Base-by-base conservation (phyloP, 2,329 filamentous ascomycete genomes). In the Neopestalotiopsis rosae region DNA sequence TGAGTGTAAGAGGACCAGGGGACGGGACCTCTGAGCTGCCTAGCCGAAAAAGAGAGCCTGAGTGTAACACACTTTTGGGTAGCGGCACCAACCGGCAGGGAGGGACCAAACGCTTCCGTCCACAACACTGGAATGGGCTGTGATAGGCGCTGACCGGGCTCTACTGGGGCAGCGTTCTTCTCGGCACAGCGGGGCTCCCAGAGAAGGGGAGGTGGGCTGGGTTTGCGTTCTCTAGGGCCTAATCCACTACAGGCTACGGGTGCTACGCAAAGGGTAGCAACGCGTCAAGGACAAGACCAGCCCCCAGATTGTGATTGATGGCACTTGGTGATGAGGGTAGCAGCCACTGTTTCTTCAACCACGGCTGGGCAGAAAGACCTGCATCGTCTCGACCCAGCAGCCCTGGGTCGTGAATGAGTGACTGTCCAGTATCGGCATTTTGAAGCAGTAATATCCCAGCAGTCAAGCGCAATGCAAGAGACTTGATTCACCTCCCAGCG, bases 121-220 rank as follows among this genome's bases (percentile, higher is more conserved):
- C 57, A 34, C 24, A 34, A 28, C 57, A 59, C 57, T 59, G 57
- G 57, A 14, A 10, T 24, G 13, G 24, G 24, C 30, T 24, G 57
- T 34, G 57, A 59, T 59, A 30, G 57, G 57, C 4, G 24, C 13
- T 59, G 57, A 30, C 24, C 24, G 24, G 24, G 24, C 24, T 28
- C 24, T 28, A 28, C 24, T 28, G 13, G 28, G 13, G 17, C 20
- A 58, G 56, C 20, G 24, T 24, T 20, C 28, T 49, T 49, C 42
- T 58, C 20, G 56, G 56, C 56, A 58, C 56, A 30, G 56, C 58
- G 24, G 58, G 58, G 58, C 42, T n/a, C 14, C n/a, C 42, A 14
- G 42, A 14, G 12, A 49, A 13, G 24, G 24, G 24, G 24, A 28
- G 24, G 24, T 28, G 24, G 24, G 24, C 24, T 3, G 24, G 24